Conservation (phyloP, 2,329 filamentous ascomycete genomes). For the Neonectria faginata region DNA sequence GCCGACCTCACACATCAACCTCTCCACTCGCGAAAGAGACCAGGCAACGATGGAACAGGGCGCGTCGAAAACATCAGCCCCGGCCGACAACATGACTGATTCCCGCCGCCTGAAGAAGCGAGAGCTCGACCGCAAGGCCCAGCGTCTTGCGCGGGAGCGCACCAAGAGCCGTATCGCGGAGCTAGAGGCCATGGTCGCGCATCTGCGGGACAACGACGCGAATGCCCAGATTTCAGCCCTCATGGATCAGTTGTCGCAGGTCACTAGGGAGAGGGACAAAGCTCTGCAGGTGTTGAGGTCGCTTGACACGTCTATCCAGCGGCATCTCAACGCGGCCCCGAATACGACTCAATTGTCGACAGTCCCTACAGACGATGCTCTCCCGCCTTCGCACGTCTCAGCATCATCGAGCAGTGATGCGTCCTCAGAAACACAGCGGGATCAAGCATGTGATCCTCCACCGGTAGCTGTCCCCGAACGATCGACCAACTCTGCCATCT, state of each 20-base stretch:
- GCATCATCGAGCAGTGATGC: background rate
- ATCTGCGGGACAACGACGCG: conserved; percentile 41
- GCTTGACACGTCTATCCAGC: conserved; percentile 33
- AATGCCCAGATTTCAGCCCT: conserved; percentile 40
- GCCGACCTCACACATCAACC: no score
- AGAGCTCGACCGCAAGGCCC: conserved; percentile 49
- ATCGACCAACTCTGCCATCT: background rate
- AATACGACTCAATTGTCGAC: conserved; percentile 6
- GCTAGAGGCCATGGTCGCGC: conserved; percentile 47
- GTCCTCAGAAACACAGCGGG: background rate
- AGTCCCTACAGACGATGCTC: conserved; percentile 3
- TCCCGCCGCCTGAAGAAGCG: conserved; percentile 46
- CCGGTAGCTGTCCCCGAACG: background rate
- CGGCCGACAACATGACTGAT: conserved; percentile 24
- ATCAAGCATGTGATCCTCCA: background rate
- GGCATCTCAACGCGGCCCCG: conserved; percentile 28
- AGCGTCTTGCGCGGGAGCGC: conserved; percentile 48
- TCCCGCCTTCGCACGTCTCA: background rate
- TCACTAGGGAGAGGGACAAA: conserved; percentile 43
- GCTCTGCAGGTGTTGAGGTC: conserved; percentile 32
- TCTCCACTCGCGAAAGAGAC: background rate
- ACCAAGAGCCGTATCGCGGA: conserved; percentile 49
- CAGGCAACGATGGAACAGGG: conserved; percentile 1
- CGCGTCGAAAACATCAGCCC: background rate
- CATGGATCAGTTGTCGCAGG: conserved; percentile 43